Evolutionary conservation across 805 yeast genomes (phyloP), one percentile per base, ranked within the genome.

Genomic region (Yarrowia bubula): DNA sequence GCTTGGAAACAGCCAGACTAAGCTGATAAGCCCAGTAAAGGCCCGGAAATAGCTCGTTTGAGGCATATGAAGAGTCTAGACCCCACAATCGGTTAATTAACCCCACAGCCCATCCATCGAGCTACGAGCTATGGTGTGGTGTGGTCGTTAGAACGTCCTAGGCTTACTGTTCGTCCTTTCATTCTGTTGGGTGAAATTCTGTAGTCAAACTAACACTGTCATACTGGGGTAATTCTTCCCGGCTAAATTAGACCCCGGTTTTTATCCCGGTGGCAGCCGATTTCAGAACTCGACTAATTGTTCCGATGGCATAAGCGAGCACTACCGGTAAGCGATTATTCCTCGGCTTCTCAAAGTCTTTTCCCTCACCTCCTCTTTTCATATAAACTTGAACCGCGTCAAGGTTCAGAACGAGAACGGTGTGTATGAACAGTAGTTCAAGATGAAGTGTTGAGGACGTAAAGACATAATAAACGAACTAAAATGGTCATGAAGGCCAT

Each of bases 201-300:
- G 6, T 32, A n/a, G 10, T 33, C 53, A 15, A n/a, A 33, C 39
- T 32, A 33, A 22, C 5, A 22, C n/a, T n/a, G n/a, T n/a, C n/a
- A 22, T 22, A 22, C 28, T 22, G 28, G 28, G 28, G 28, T 10
- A 6, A 44, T 22, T 8, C 47, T 15, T 31, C 55, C 41, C 55
- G 41, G 28, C 55, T 48, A 48, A 35, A 35, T 48, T 48, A 48
- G 55, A 15, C 55, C 55, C 55, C 55, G 31, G 15, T 6, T 13
- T 14, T 35, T 8, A 17, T 22, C 28, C 55, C 53, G 53, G 55
- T 6, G n/a, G 32, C 33, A 35, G 17, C 41, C 41, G 55, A 17
- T 4, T 15, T 13, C 4, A 4, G 15, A 15, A 2, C 0, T 3
- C 17, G 17, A 17, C 38, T 32, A 48, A 35, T 32, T 35, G 39